Evolutionary conservation across 768 basidiomycete genomes (phyloP).

Genomic region (Tricholoma furcatifolium): DNA sequence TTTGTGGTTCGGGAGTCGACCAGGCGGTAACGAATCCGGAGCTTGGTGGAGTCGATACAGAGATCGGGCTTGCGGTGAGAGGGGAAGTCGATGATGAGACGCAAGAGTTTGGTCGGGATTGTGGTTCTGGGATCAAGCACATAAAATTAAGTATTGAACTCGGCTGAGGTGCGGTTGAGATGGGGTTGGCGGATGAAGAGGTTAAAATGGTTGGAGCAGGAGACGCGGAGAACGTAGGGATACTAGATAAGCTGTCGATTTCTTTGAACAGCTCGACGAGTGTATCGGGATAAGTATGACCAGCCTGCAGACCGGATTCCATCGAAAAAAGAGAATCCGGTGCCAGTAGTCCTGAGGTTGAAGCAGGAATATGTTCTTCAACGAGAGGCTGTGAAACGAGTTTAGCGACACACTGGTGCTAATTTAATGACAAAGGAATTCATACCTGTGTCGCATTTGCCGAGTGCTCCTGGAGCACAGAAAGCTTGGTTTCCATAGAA

Average conservation of each 20-base stretch:
- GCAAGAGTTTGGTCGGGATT: too few relatives aligned
- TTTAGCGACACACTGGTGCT: neutral
- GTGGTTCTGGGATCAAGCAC: too few relatives aligned
- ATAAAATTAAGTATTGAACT: too few relatives aligned
- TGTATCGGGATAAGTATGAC: conserved; percentile 4
- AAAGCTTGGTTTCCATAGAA: conserved; percentile 16
- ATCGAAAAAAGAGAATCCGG: neutral
- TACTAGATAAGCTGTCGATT: neutral
- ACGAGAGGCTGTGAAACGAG: neutral
- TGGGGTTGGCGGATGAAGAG: neutral
- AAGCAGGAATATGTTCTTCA: neutral
- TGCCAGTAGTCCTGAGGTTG: neutral
- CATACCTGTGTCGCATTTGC: conserved; percentile 4
- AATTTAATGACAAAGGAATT: neutral
- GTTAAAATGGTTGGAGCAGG: conserved; percentile 8
- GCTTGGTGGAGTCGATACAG: neutral
- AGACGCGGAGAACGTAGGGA: neutral
- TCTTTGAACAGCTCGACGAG: conserved; percentile 10
- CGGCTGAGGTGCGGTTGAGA: too few relatives aligned
- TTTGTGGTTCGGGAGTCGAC: neutral
- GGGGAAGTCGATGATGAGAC: neutral
- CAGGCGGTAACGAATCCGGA: conserved; percentile 4
- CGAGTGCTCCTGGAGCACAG: conserved; percentile 12
- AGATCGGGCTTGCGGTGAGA: conserved; percentile 3
- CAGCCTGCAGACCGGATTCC: conserved; percentile 6